Evolutionary conservation across 2,329 filamentous ascomycete species (phyloP), one percentile per base, ranked within the genome.

Genomic region (Aspergillus sp.): DNA sequence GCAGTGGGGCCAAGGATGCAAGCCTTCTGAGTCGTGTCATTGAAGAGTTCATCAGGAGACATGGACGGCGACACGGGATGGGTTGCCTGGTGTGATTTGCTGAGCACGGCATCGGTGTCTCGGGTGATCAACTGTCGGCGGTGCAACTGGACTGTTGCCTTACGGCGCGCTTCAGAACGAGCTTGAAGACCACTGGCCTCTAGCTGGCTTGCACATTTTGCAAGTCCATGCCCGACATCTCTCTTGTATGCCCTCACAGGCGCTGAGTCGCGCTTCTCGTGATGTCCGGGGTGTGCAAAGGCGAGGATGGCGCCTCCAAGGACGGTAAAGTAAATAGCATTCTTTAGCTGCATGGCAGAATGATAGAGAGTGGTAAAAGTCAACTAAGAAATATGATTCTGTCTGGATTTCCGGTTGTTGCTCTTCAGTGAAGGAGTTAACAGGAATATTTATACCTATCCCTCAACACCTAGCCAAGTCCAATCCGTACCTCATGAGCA

Each of bases 1-100:
- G 41, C 17, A 21, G 41, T 23, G 0, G 81, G 81, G 24, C 74
- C 77, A 27, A 84, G 71, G n/a, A 82, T 66, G 60, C 80, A 84
- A 27, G 76, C 69, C 48, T 64, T 64, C 37, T 59, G 14, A 8
- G 9, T 44, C 8, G 17, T 35, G 8, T 39, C 39, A 4, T 11
- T 5, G 55, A 71, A 71, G 11, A 72, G 47, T n/a, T 63, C 61
- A 1, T 57, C 51, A n/a, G 67, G 66, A 12, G 64, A 41, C 2
- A 64, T 63, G 44, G 52, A 59, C 8, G 60, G 2, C 1, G 63
- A 66, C 24, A 68, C 63, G n/a, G 62, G 17, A 2, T 64, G 46
- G 9, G 69, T 68, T 23, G 75, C 75, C 51, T 73, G 70, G 65
- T 79, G 76, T 33, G 68, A 64, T 21, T 68, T 74, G 58, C 68